Evolutionary conservation across 2,329 filamentous ascomycete genomes (phyloP), one percentile per base, ranked within the genome.

Genomic region (Thielaviopsis populi): DNA sequence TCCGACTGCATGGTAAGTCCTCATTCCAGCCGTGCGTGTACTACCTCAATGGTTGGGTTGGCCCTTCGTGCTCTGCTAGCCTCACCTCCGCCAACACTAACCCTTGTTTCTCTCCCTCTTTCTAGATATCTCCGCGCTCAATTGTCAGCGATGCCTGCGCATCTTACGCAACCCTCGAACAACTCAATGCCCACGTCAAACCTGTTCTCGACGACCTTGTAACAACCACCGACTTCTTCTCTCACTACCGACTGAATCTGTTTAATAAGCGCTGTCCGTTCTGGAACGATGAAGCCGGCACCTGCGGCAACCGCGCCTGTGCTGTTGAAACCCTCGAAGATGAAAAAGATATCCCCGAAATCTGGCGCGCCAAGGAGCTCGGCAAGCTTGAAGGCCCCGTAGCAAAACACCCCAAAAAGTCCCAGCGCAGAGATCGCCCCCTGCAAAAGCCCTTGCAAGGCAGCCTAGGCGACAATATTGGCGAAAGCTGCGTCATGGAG

Each of bases 291-390:
- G 86, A 91, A 67, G 87, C 88, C 74, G 89, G 89, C 73, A 89
- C 96, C 81, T 99, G 94, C 75, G 94, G 91, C 68, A 99, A 99
- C 75, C 91, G 95, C 69, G 94, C 91, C 22, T 99, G 94, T 73
- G 89, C 92, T 11, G 94, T 99, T 19, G 91, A 94, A 72, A 97
- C 92, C 0, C 80, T 97, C 66, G 92, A 97, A 63, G 91, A 95
- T 68, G 92, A 99, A 74, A 88, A 95, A 67, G 92, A 97, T 68
- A 91, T 99, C 63, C 94, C 94, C 8, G 78, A 83, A 68, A 87
- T 95, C 67, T 99, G 94, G 94, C 85, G 92, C 54, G 88, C 91
- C 19, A 88, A 91, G 73, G 89, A 96, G 75, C 79, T 99, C 56
- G 90, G 91, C 69, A 96, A 95, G 75, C 79, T 99, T 2, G 86